Evolutionary conservation across 305 asterid species (phyloP).

Genomic region (Solanum hybrid): DNA sequence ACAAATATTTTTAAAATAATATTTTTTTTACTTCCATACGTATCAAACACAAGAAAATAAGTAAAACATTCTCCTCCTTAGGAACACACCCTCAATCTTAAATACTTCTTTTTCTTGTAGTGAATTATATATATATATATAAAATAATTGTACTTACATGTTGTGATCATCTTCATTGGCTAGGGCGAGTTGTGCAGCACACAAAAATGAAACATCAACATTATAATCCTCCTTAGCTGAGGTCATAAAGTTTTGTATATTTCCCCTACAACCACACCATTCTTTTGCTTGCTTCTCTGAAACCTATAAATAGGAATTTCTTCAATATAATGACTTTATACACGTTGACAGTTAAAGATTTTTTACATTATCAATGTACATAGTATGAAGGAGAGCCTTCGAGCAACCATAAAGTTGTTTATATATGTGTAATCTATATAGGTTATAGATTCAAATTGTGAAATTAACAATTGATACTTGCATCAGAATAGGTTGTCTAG

Average conservation of each 20-base stretch:
- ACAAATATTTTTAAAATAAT: no score
- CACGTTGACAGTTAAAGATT: accelerated
- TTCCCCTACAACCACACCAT: slow-evolving; percentile 59
- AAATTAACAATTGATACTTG: neutral
- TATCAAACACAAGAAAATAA: no score
- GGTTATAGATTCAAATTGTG: neutral
- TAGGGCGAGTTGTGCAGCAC: slow-evolving; percentile 49
- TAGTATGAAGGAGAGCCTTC: neutral
- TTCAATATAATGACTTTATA: neutral
- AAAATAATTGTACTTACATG: slow-evolving; percentile 9
- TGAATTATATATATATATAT: neutral
- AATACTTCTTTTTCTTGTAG: neutral
- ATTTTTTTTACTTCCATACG: neutral
- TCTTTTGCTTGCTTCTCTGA: slow-evolving; percentile 50
- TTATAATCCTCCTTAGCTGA: slow-evolving; percentile 76
- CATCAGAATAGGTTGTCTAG: neutral
- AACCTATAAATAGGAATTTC: slow-evolving; percentile 24
- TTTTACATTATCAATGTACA: neutral
- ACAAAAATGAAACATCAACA: slow-evolving; percentile 49
- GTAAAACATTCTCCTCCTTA: no score
- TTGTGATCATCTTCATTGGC: slow-evolving; percentile 28
- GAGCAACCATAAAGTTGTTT: neutral
- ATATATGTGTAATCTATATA: neutral
- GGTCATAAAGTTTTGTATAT: slow-evolving; percentile 69
- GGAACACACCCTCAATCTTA: neutral